Conservation (phyloP, 441 rosid species). For the Arabidopsis hybrid region DNA sequence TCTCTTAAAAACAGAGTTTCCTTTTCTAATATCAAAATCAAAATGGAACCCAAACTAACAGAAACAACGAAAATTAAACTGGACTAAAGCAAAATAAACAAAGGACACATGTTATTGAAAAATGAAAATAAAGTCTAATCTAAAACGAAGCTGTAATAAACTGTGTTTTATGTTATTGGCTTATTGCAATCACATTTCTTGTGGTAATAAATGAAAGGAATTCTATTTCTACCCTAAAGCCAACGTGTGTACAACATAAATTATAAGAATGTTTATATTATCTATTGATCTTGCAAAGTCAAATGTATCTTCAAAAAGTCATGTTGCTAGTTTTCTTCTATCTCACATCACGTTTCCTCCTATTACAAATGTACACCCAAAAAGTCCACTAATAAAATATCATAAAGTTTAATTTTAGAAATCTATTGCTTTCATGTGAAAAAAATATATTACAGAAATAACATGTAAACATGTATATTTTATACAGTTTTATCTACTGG, state of each 20-base stretch:
- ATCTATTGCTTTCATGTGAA: background rate
- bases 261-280: conserved; percentile 24
- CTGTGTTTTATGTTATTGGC: background rate
- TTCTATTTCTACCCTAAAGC: background rate
- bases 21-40: background rate
- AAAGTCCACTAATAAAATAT: conserved; percentile 21
- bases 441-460: background rate
- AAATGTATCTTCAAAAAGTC: conserved; percentile 34
- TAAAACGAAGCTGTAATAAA: background rate
- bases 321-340: conserved; percentile 12
- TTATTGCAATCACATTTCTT: background rate
- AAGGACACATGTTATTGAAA: background rate
- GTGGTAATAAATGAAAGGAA: background rate
- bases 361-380: conserved; percentile 18
- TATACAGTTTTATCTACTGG: no score
- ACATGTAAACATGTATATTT: background rate
- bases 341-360: conserved; percentile 32
- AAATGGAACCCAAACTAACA: background rate
- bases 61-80: no score
- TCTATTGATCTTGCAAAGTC: conserved; percentile 25
- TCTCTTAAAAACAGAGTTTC: background rate
- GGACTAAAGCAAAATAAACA: no score
- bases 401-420: background rate
- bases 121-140: no score
- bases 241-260: conserved; percentile 36